phyloP scores from a whole-genome alignment of 129 eudicot genomes.

The Escallonia rubra region DNA sequence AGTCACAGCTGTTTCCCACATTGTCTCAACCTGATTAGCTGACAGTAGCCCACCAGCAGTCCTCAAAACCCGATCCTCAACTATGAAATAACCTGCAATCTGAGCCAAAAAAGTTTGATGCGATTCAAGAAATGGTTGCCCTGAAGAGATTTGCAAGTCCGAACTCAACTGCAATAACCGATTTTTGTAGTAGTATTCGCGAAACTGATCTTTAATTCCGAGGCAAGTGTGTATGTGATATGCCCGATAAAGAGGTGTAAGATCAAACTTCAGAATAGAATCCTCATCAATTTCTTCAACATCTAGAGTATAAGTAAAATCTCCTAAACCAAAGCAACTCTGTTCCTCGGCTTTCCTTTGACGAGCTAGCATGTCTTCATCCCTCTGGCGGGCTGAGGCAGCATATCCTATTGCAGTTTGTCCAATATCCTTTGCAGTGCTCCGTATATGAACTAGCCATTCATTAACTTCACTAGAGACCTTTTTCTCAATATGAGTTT shows the following conservation, averaged over 20 bases:
- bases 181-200: slow-evolving; percentile 86
- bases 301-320: slow-evolving; percentile 66
- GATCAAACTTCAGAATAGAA: slow-evolving; percentile 58
- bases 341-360: slow-evolving; percentile 88
- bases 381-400: slow-evolving; percentile 79
- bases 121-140: slow-evolving; percentile 71
- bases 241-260: slow-evolving; percentile 82
- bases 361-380: slow-evolving; percentile 77
- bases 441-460: slow-evolving; percentile 78
- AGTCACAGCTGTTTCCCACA: slow-evolving; percentile 84
- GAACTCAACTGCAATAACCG: slow-evolving; percentile 76
- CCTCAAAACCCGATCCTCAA: slow-evolving; percentile 92
- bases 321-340: slow-evolving; percentile 59
- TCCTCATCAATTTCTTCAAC: slow-evolving; percentile 69
- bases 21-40: slow-evolving; percentile 70
- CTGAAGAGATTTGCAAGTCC: slow-evolving; percentile 73
- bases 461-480: slow-evolving; percentile 73
- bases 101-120: slow-evolving; percentile 71
- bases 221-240: slow-evolving; percentile 76
- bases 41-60: slow-evolving; percentile 75
- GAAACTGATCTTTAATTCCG: slow-evolving; percentile 65
- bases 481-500: slow-evolving; percentile 63
- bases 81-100: slow-evolving; percentile 80
- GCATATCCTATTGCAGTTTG: slow-evolving; percentile 76
- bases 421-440: slow-evolving; percentile 74